Evolutionary conservation across 2,329 filamentous ascomycete species (phyloP).

Genomic region (Paecilomyces sp.): DNA sequence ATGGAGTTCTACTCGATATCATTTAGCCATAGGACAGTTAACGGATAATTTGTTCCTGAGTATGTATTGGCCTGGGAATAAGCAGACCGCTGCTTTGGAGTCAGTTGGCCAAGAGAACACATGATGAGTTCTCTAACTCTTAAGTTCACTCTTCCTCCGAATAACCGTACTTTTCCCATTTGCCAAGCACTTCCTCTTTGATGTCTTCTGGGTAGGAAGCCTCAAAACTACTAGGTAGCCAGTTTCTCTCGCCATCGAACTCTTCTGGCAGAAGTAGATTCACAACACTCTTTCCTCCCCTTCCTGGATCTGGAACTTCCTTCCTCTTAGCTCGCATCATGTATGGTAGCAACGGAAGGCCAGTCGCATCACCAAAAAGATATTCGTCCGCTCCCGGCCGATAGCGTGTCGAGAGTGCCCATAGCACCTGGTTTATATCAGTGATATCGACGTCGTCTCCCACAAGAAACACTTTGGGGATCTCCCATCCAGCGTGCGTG

Average conservation of each 20-base stretch:
- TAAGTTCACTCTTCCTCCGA: not conserved
- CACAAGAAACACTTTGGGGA: slow-evolving; percentile 13
- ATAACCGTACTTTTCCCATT: slow-evolving; percentile 3
- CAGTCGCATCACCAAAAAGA: slow-evolving; percentile 1
- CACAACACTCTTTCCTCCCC: not conserved
- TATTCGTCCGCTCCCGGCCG: slow-evolving; percentile 1
- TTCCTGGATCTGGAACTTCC: not conserved
- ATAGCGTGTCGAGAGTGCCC: slow-evolving; percentile 7
- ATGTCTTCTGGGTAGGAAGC: slow-evolving; percentile 2
- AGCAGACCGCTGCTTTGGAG: slow-evolving; percentile 1
- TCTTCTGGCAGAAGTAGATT: slow-evolving; percentile 1
- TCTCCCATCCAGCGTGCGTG: slow-evolving; percentile 15
- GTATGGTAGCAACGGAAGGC: slow-evolving; percentile 1
- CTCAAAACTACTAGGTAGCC: slow-evolving; percentile 1
- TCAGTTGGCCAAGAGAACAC: not conserved
- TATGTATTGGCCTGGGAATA: too few relatives aligned
- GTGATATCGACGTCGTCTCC: slow-evolving; percentile 13
- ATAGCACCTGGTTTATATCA: slow-evolving; percentile 10
- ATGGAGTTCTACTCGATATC: too few relatives aligned
- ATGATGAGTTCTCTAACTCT: not conserved
- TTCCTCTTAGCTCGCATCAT: not conserved
- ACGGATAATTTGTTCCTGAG: too few relatives aligned
- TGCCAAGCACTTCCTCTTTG: slow-evolving; percentile 1
- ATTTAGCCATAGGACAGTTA: too few relatives aligned
- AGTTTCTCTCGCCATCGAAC: slow-evolving; percentile 1